Percentiles rank a stretch among this genome's conserved stretches.
These are phyloP conservation scores for Monosporascus sp. DNA, from an alignment of 2,329 filamentous ascomycete genomes.

Conservation along the genomic window DNA sequence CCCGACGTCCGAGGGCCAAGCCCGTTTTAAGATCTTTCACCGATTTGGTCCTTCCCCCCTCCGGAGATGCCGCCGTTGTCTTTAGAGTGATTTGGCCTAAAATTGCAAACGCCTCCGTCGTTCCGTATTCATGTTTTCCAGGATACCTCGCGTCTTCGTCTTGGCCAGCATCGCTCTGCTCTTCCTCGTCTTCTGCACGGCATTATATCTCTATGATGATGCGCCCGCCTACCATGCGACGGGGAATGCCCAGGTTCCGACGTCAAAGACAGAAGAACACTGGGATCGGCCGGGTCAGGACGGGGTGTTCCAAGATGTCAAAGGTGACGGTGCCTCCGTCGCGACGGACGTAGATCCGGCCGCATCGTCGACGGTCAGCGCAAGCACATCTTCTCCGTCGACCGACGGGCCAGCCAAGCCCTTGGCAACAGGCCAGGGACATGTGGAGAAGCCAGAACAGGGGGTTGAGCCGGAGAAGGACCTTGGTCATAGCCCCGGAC, in stretches of 20 bases:
- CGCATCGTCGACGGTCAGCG: neutral
- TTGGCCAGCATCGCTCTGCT: constrained; percentile 16
- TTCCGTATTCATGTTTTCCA: constrained; percentile 17
- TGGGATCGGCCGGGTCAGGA: constrained; percentile 1
- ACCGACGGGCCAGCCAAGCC: neutral
- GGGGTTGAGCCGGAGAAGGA: neutral
- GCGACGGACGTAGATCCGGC: neutral
- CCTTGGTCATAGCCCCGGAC: neutral
- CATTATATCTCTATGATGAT: constrained; percentile 18
- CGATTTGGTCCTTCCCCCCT: too few relatives aligned
- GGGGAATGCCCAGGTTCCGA: constrained; percentile 5
- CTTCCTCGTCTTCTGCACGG: constrained; percentile 20
- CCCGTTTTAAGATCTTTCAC: too few relatives aligned
- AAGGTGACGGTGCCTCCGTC: neutral
- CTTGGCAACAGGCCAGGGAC: too few relatives aligned
- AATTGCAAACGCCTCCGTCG: neutral
- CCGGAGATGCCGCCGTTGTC: neutral
- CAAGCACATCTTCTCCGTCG: neutral
- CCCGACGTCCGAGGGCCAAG: too few relatives aligned
- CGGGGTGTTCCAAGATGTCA: neutral
- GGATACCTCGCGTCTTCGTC: constrained; percentile 20
- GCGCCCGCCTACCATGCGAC: constrained; percentile 10
- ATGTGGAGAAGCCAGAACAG: too few relatives aligned
- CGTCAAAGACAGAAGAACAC: constrained; percentile 3
- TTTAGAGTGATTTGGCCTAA: neutral